A percentile compares a stretch with the other conserved stretches of the same genome.
Conservation (phyloP, 495 filamentous ascomycete species). For the Astrocystis sublimbata region DNA sequence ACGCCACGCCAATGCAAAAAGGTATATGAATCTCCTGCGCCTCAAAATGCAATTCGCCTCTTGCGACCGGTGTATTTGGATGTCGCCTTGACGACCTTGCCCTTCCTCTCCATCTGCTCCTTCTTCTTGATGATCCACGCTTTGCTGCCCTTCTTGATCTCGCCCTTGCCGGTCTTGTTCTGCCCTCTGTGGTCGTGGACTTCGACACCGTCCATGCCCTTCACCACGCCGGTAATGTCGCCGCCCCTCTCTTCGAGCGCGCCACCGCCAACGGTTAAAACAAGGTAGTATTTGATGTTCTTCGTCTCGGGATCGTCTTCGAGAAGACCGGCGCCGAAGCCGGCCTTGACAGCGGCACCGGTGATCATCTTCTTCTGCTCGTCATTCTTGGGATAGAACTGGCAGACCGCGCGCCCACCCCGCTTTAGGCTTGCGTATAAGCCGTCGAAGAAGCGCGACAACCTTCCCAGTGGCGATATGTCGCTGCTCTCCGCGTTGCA, state of each 20-base stretch:
- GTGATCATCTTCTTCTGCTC: slow-evolving; percentile 89
- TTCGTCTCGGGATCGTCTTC: slow-evolving; percentile 97
- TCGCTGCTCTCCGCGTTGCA: slow-evolving; percentile 92
- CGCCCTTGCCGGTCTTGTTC: slow-evolving; percentile 51
- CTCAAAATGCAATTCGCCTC: slow-evolving; percentile 59
- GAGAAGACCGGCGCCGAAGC: slow-evolving; percentile 91
- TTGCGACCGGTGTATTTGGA: slow-evolving; percentile 94
- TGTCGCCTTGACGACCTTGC: slow-evolving; percentile 85
- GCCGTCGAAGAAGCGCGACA: slow-evolving; percentile 88
- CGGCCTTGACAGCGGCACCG: slow-evolving; percentile 82
- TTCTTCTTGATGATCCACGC: slow-evolving; percentile 94
- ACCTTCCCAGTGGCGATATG: slow-evolving; percentile 70
- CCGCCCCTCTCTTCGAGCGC: slow-evolving; percentile 61
- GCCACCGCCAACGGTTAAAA: slow-evolving; percentile 84
- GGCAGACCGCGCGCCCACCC: slow-evolving; percentile 89
- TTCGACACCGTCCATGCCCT: slow-evolving; percentile 85
- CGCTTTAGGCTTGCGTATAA: slow-evolving; percentile 81
- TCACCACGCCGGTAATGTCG: slow-evolving; percentile 84
- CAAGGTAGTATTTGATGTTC: slow-evolving; percentile 90
- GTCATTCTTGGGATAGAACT: slow-evolving; percentile 98
- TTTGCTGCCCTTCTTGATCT: slow-evolving; percentile 75
- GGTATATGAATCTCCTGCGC: slow-evolving; percentile 14
- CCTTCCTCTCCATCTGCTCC: slow-evolving; percentile 90
- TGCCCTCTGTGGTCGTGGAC: slow-evolving; percentile 71
- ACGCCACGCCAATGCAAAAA: slow-evolving; percentile 29